phyloP scores from a whole-genome alignment of 2,329 filamentous ascomycete genomes.

The Trichoderma oligosporum region DNA sequence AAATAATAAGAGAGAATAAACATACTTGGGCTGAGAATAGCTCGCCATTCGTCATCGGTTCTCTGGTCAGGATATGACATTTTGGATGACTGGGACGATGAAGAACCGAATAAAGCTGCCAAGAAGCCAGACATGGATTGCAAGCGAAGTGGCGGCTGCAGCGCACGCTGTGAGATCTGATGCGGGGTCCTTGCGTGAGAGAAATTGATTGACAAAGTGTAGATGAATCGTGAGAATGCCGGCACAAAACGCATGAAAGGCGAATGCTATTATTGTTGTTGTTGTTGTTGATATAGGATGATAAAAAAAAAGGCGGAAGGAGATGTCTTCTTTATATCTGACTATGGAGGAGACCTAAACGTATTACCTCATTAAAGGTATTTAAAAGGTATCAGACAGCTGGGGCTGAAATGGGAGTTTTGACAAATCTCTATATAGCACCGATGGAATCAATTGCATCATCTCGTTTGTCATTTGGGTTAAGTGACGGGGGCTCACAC shows the following conservation, averaged over 20 bases:
- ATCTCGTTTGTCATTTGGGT: no score
- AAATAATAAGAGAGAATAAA: not conserved
- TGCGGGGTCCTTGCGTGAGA: slow-evolving; percentile 36
- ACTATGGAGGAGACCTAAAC: not conserved
- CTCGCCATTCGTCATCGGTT: slow-evolving; percentile 80
- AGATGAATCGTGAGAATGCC: slow-evolving; percentile 46
- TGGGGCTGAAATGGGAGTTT: not conserved
- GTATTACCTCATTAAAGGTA: not conserved
- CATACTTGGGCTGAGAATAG: slow-evolving; percentile 63
- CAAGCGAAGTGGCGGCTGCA: slow-evolving; percentile 29
- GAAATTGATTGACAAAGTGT: slow-evolving; percentile 43
- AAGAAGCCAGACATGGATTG: slow-evolving; percentile 72
- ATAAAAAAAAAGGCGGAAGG: not conserved
- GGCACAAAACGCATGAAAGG: slow-evolving; percentile 49
- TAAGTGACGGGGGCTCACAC: no score
- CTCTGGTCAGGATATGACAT: slow-evolving; percentile 80
- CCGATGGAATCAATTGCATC: slow-evolving; percentile 24
- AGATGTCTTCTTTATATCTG: not conserved
- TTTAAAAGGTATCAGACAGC: slow-evolving; percentile 1
- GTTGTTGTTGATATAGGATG: not conserved
- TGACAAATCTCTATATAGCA: slow-evolving; percentile 20
- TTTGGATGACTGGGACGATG: slow-evolving; percentile 43
- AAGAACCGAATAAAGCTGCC: slow-evolving; percentile 67
- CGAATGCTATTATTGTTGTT: not conserved
- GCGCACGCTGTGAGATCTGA: slow-evolving; percentile 18